Percentiles rank a stretch among this genome's conserved stretches.
Evolutionary conservation across 129 eudicot genomes (phyloP).

Genomic region (Lactuca saligna): DNA sequence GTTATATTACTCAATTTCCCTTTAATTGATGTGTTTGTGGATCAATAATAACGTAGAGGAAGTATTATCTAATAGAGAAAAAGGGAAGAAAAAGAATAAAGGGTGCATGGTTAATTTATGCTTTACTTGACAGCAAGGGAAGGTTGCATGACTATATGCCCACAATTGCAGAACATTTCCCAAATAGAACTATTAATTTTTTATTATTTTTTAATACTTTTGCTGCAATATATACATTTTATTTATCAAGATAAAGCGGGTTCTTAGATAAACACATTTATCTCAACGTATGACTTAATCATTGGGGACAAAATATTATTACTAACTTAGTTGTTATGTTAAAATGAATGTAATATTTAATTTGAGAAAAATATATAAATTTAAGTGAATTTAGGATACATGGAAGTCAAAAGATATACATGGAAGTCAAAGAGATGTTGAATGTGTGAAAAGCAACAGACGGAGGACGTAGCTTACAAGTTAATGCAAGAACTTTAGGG

Average conservation of each 20-base stretch:
- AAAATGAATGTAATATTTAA: not conserved
- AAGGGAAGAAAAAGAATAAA: not conserved
- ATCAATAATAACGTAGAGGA: not conserved
- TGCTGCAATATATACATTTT: no score
- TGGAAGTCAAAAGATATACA: slow-evolving; percentile 46
- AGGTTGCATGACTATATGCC: slow-evolving; percentile 7
- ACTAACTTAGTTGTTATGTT: not conserved
- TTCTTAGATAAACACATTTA: no score
- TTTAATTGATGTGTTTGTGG: not conserved
- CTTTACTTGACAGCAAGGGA: slow-evolving; percentile 29
- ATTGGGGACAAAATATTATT: not conserved
- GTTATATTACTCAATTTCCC: no score
- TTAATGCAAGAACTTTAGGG: slow-evolving; percentile 39
- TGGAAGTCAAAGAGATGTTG: slow-evolving; percentile 42
- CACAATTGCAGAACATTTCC: not conserved
- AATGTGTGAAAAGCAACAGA: slow-evolving; percentile 32
- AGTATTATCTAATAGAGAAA: not conserved
- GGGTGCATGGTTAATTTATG: slow-evolving; percentile 6
- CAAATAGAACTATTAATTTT: not conserved
- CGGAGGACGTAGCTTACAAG: slow-evolving; percentile 68
- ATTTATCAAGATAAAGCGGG: no score
- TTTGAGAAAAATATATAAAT: not conserved
- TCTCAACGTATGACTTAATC: no score
- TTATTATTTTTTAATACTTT: not conserved
- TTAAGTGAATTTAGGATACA: slow-evolving; percentile 12